A percentile compares a stretch with the other conserved stretches of the same genome.
These are phyloP conservation scores for Cryptococcus deneoformans DNA, from an alignment of 1,284 basidiomycete species.

Conservation along the genomic window DNA sequence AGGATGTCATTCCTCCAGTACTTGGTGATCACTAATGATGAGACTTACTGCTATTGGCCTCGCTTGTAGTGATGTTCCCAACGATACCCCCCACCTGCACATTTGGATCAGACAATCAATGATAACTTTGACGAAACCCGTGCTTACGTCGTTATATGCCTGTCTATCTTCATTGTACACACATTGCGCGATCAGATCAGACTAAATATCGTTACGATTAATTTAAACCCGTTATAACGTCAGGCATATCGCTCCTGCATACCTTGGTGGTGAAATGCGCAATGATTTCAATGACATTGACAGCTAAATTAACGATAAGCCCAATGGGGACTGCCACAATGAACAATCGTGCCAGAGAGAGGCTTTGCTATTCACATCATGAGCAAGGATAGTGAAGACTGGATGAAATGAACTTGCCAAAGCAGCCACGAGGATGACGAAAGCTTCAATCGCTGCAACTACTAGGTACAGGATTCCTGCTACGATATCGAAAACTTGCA, in stretches of 20 bases:
- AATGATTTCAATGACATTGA: conserved; percentile 59
- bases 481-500: conserved; percentile 28
- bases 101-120: too few species aligned
- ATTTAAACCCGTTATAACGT: neutral
- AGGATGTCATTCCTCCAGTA: neutral
- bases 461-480: conserved; percentile 49
- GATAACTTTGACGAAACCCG: too few species aligned
- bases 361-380: conserved; percentile 57
- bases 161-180: conserved; percentile 45
- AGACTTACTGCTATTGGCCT: conserved; percentile 12
- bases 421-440: conserved; percentile 58
- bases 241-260: neutral
- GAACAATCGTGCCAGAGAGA: conserved; percentile 58
- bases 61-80: conserved; percentile 6
- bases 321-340: conserved; percentile 57
- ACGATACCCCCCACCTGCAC: conserved; percentile 11
- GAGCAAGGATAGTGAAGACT: neutral
- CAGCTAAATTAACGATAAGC: conserved; percentile 56
- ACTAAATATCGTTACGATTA: conserved; percentile 26
- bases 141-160: conserved; percentile 30
- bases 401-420: conserved; percentile 53
- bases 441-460: conserved; percentile 57
- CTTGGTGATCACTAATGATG: conserved; percentile 31
- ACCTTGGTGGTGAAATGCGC: conserved; percentile 68
- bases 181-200: conserved; percentile 58